Conservation (phyloP, 257 asterid genomes). For the Echites panduratus region DNA sequence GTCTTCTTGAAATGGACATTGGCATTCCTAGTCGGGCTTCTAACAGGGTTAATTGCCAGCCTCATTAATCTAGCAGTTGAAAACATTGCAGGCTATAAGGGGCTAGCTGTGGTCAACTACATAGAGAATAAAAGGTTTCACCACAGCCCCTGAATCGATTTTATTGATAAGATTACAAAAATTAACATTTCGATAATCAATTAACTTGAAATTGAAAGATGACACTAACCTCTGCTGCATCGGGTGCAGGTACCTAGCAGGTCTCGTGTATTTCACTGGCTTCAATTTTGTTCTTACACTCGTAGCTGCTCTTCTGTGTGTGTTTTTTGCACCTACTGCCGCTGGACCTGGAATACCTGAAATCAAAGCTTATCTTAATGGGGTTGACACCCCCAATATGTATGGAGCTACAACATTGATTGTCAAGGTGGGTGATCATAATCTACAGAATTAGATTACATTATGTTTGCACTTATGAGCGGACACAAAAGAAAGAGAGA, state of each 20-base stretch:
- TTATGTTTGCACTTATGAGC: not conserved
- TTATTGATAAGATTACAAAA: not conserved
- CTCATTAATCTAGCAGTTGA: slow-evolving; percentile 78
- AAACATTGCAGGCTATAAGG: slow-evolving; percentile 85
- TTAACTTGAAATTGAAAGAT: not conserved
- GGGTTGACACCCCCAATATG: slow-evolving; percentile 89
- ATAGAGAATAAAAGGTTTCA: slow-evolving; percentile 56
- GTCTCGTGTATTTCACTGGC: slow-evolving; percentile 46
- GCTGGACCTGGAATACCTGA: slow-evolving; percentile 96
- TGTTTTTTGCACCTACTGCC: slow-evolving; percentile 84
- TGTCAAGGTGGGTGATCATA: slow-evolving; percentile 52
- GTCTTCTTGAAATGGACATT: slow-evolving; percentile 67
- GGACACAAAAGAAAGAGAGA: not conserved
- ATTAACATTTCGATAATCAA: not conserved
- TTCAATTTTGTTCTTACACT: slow-evolving; percentile 52
- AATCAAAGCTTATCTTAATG: slow-evolving; percentile 89
- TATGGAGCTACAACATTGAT: slow-evolving; percentile 75
- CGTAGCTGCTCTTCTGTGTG: slow-evolving; percentile 65
- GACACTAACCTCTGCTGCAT: slow-evolving; percentile 10
- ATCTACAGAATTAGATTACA: not conserved
- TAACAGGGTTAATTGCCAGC: slow-evolving; percentile 75
- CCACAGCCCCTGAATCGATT: not conserved
- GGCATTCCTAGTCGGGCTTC: slow-evolving; percentile 81
- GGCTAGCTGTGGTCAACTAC: slow-evolving; percentile 45
- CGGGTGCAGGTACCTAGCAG: slow-evolving; percentile 64